Evolutionary conservation across 169 alveolate species (phyloP).

Genomic region (Cryptosporidium sp.): DNA sequence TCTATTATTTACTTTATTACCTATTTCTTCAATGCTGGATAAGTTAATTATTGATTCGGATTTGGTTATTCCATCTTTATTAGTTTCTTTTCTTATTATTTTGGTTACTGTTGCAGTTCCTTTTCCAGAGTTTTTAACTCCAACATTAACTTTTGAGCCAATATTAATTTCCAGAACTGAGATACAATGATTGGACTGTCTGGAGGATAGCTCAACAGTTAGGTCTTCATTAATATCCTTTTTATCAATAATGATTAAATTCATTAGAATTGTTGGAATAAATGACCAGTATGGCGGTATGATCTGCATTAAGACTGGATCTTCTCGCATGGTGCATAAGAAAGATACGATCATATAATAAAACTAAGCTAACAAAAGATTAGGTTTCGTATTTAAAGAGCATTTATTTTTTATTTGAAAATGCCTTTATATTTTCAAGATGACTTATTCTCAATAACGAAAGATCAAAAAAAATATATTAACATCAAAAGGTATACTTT

Average conservation of each 20-base stretch:
- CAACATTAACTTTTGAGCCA: slow-evolving; percentile 65
- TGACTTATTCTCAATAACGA: slow-evolving; percentile 19
- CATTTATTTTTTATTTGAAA: not conserved
- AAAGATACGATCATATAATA: not conserved
- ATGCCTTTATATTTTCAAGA: slow-evolving; percentile 12
- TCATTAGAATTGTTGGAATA: not conserved
- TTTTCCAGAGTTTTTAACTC: slow-evolving; percentile 65
- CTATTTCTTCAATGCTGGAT: not conserved
- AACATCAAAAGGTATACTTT: slow-evolving; percentile 16
- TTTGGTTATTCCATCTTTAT: not conserved
- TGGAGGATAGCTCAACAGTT: slow-evolving; percentile 19
- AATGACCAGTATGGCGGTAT: not conserved
- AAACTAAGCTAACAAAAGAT: not conserved
- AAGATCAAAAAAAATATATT: slow-evolving; percentile 16
- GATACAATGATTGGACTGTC: slow-evolving; percentile 70
- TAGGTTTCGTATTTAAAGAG: not conserved
- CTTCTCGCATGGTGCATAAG: not conserved
- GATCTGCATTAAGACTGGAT: slow-evolving; percentile 1
- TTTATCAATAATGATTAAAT: slow-evolving; percentile 41
- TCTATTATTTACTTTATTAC: not conserved
- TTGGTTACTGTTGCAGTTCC: slow-evolving; percentile 63
- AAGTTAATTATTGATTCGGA: not conserved
- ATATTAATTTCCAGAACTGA: slow-evolving; percentile 40
- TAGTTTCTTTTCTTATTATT: not conserved
- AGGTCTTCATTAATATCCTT: slow-evolving; percentile 59